Evolutionary conservation across 495 filamentous ascomycete species (phyloP).

Genomic region (Usnea hakonensis): DNA sequence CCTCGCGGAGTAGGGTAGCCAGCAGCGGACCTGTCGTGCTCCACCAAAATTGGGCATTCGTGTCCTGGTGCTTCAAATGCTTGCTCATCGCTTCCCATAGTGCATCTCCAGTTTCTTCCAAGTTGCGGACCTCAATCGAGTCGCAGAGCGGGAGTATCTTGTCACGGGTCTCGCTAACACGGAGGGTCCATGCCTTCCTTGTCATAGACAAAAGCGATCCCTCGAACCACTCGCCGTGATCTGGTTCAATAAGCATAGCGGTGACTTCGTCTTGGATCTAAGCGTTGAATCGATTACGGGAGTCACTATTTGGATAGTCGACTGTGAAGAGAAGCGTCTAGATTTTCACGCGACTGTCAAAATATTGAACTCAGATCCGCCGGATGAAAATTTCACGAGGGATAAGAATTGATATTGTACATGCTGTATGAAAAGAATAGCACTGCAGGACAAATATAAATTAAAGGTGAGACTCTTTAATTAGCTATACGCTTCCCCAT

Average conservation of each 20-base stretch:
- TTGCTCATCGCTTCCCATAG: not conserved
- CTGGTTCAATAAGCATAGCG: not conserved
- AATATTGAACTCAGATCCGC: too few species aligned
- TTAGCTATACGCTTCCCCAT: too few species aligned
- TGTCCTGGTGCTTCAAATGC: not conserved
- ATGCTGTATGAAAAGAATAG: too few species aligned
- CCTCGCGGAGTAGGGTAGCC: constrained; percentile 14
- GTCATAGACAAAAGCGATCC: not conserved
- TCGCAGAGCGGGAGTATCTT: not conserved
- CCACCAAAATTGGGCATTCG: constrained; percentile 19
- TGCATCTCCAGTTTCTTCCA: not conserved
- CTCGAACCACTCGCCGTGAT: not conserved
- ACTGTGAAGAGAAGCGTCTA: too few species aligned
- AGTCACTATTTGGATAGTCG: too few species aligned
- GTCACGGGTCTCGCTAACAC: not conserved
- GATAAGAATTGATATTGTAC: too few species aligned
- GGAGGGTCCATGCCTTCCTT: not conserved
- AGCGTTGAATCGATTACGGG: too few species aligned
- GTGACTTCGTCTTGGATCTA: too few species aligned
- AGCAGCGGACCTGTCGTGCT: constrained; percentile 18
- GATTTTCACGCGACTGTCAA: too few species aligned
- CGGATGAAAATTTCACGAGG: too few species aligned
- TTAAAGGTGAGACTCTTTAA: too few species aligned
- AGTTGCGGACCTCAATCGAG: not conserved
- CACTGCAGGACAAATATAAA: too few species aligned